Base-by-base conservation (phyloP, 768 basidiomycete genomes). In the Russula earlei region DNA sequence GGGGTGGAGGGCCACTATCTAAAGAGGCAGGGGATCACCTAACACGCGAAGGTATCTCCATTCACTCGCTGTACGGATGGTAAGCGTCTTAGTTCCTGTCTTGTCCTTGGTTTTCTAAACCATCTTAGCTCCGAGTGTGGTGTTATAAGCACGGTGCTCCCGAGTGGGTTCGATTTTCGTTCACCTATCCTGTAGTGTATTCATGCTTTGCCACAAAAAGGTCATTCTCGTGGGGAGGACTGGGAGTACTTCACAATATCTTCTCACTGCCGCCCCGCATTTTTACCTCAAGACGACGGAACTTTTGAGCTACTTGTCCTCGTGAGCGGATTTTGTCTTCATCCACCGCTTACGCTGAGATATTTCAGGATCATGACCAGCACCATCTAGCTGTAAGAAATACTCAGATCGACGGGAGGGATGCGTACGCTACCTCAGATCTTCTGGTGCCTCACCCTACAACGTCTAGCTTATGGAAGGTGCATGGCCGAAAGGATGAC, bases 371-470 rank as follows among this genome's bases (percentile, higher is more conserved):
- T 12, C 64, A 64, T 24, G 63, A 66, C 15, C 36, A 40, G 3
- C 62, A 62, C 41, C 59, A 58, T 24, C 65, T 63, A 11, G 47
- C 56, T 24, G 54, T 63, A 34, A 47, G 68, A 45, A 78, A 78
- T 59, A 48, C 67, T 10, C 60, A 67, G 45, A 48, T 73, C 1
- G 61, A 70, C 1, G 77, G 75, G 2, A 59, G 62, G 17, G 65
- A 67, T 20, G 75, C 71, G 14, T 77, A 75, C 44, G 67, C 74
- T 2, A 77, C 76, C 1, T 64, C 67, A 0, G 79, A 79, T 61
- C 44, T 79, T 2, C 65, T 80, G 15, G 55, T 69, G 1, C 69
- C 71, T 25, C 79, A 80, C 59, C 75, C 78, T 0, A 71, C 69
- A 0, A 72, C 69, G 27, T 55, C 70, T 5, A 67, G 72, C 1